These are phyloP conservation scores for Picochlorum sp. DNA, from an alignment of 139 green algal genomes.

Conservation along the genomic window DNA sequence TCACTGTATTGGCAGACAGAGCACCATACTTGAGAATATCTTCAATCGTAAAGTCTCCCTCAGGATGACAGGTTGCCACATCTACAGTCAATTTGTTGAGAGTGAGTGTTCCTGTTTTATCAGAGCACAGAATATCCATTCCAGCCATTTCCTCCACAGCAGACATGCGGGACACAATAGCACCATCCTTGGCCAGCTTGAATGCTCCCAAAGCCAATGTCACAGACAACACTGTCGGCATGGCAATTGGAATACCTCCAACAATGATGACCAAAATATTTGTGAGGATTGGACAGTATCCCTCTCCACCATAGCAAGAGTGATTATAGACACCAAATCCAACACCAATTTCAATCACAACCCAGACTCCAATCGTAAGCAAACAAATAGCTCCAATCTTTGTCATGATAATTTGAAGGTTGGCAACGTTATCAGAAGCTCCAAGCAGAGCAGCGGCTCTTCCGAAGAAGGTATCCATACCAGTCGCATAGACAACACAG, in stretches of 20 bases:
- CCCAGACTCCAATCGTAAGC: slow-evolving; percentile 65
- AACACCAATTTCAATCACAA: slow-evolving; percentile 62
- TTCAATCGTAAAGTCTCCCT: slow-evolving; percentile 23
- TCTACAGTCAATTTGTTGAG: slow-evolving; percentile 69
- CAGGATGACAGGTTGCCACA: slow-evolving; percentile 17
- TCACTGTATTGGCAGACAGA: slow-evolving; percentile 56
- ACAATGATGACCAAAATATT: slow-evolving; percentile 89
- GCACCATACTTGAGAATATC: slow-evolving; percentile 54
- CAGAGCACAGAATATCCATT: slow-evolving; percentile 86
- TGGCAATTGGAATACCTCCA: slow-evolving; percentile 86
- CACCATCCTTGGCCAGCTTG: slow-evolving; percentile 74
- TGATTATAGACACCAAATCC: slow-evolving; percentile 67
- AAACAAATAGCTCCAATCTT: slow-evolving; percentile 75
- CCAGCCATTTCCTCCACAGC: slow-evolving; percentile 86
- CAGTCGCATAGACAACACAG: slow-evolving; percentile 66
- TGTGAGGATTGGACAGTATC: slow-evolving; percentile 64
- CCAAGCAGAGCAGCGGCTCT: slow-evolving; percentile 70
- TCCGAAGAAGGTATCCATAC: slow-evolving; percentile 84
- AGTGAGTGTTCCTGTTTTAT: slow-evolving; percentile 87
- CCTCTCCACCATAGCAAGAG: slow-evolving; percentile 43
- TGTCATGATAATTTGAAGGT: slow-evolving; percentile 81
- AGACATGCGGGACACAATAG: slow-evolving; percentile 81
- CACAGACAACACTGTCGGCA: slow-evolving; percentile 82
- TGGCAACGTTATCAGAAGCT: slow-evolving; percentile 65
- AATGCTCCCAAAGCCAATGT: slow-evolving; percentile 79